phyloP scores from a whole-genome alignment of 2,329 filamentous ascomycete species.

The Penicillium sp. region DNA sequence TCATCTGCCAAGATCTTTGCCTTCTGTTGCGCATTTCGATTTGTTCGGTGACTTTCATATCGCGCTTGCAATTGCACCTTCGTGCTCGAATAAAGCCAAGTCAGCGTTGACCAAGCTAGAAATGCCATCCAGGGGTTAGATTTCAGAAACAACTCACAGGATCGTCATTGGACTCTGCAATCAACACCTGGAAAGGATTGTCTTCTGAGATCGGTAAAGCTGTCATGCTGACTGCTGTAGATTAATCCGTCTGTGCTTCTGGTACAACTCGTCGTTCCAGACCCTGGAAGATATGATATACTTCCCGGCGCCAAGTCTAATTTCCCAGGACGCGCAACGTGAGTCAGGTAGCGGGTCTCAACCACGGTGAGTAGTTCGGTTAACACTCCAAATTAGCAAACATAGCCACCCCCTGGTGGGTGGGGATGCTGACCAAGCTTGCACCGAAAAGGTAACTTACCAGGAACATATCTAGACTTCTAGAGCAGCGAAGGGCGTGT shows the following conservation, averaged over 20 bases:
- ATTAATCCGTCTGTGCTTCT: not conserved
- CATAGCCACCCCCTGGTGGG: conserved; percentile 1
- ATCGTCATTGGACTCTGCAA: conserved; percentile 15
- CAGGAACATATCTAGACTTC: too few species aligned
- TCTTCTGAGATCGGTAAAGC: conserved; percentile 14
- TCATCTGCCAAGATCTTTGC: conserved; percentile 65
- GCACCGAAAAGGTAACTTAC: not conserved
- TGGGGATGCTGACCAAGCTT: not conserved
- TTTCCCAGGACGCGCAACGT: not conserved
- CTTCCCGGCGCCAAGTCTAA: not conserved
- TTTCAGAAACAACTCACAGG: conserved; percentile 3
- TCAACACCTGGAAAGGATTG: conserved; percentile 21
- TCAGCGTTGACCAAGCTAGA: not conserved
- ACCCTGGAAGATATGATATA: not conserved
- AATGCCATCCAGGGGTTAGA: too few species aligned
- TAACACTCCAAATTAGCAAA: not conserved
- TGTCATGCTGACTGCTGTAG: not conserved
- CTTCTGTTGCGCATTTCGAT: conserved; percentile 74
- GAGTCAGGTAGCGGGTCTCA: not conserved
- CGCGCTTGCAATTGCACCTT: conserved; percentile 62
- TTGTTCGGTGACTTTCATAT: conserved; percentile 71
- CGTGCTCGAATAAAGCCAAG: not conserved
- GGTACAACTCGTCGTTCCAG: not conserved
- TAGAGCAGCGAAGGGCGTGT: not conserved
- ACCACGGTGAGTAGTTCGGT: not conserved